Evolutionary conservation across 179 eudicot species (phyloP).

Genomic region (Heliamphora pulchella): DNA sequence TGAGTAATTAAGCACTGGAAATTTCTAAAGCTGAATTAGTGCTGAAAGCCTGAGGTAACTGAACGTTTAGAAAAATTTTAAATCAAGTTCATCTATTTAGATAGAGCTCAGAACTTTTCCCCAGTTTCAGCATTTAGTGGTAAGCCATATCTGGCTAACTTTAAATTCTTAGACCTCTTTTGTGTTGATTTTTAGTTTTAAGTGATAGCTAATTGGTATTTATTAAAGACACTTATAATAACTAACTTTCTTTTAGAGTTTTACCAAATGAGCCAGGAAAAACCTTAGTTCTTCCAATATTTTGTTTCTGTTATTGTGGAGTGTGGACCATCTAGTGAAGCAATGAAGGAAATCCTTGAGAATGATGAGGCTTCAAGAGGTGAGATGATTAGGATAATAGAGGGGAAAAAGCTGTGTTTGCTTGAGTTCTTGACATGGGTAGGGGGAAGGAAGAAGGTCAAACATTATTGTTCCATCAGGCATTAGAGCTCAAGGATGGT

Average conservation of each 20-base stretch:
- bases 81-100: background rate
- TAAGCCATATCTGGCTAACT: background rate
- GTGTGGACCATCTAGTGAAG: background rate
- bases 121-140: background rate
- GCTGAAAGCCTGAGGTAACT: too few relatives aligned
- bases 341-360: background rate
- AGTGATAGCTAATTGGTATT: slow-evolving; percentile 1
- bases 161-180: background rate
- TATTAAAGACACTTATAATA: background rate
- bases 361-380: too few relatives aligned
- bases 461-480: too few relatives aligned
- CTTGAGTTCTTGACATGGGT: too few relatives aligned
- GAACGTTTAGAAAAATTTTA: background rate
- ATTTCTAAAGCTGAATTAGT: too few relatives aligned
- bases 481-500: too few relatives aligned
- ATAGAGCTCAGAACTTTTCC: background rate
- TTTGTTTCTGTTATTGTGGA: background rate
- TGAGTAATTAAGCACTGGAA: too few relatives aligned
- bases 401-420: too few relatives aligned
- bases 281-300: background rate
- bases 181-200: background rate
- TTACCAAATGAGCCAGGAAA: too few relatives aligned
- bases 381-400: too few relatives aligned
- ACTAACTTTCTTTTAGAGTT: background rate
- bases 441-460: too few relatives aligned